Percentiles rank a stretch among this genome's conserved stretches.
Evolutionary conservation across 805 yeast genomes (phyloP).

Genomic region (Saturnispora dispora): DNA sequence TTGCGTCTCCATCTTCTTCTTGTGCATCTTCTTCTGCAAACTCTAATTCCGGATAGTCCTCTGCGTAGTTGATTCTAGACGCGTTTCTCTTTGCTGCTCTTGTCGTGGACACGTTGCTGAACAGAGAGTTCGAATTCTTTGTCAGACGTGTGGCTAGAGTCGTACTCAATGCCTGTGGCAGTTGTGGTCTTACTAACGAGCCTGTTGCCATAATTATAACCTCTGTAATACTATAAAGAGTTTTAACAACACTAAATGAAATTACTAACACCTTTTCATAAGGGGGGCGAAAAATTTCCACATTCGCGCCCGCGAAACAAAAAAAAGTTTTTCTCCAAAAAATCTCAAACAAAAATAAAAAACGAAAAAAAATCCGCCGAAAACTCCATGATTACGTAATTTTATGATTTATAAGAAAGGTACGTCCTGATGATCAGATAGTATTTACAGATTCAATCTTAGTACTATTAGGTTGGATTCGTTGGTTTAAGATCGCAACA

Average conservation of each 20-base stretch:
- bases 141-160: constrained; percentile 66
- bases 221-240: background rate
- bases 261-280: too few relatives aligned
- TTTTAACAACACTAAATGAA: too few relatives aligned
- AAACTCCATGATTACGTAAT: background rate
- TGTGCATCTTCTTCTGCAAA: constrained; percentile 40
- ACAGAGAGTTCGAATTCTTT: constrained; percentile 63
- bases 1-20: constrained; percentile 59
- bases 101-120: constrained; percentile 64
- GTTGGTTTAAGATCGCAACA: too few relatives aligned
- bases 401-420: background rate
- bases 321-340: background rate
- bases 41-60: constrained; percentile 57
- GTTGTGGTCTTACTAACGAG: constrained; percentile 21
- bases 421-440: too few relatives aligned
- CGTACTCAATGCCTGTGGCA: constrained; percentile 76
- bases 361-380: background rate
- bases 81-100: constrained; percentile 69
- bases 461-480: too few relatives aligned
- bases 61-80: constrained; percentile 69
- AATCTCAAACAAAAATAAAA: too few relatives aligned
- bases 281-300: background rate
- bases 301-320: background rate
- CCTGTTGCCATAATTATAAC: background rate
- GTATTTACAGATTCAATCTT: too few relatives aligned